Evolutionary conservation across 768 basidiomycete genomes (phyloP).

Genomic region (Tylopilus intermedius): DNA sequence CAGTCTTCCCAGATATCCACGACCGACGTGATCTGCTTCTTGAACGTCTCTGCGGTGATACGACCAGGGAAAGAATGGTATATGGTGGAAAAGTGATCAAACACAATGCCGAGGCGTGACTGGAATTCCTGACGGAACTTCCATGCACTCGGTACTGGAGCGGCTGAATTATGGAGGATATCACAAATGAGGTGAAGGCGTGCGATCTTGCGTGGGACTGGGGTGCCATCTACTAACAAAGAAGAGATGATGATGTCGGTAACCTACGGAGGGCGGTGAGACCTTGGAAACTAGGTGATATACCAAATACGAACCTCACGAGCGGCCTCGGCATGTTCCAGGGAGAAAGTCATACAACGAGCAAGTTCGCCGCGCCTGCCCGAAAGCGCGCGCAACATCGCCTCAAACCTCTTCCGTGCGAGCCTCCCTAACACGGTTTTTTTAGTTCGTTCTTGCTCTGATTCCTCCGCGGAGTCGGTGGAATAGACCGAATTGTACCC

Average conservation of each 20-base stretch:
- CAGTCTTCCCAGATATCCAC: slow-evolving; percentile 98
- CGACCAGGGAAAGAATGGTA: slow-evolving; percentile 94
- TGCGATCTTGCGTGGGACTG: slow-evolving; percentile 96
- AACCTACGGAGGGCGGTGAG: slow-evolving; percentile 46
- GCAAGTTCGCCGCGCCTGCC: slow-evolving; percentile 89
- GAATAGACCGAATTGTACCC: slow-evolving; percentile 87
- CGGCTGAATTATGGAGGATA: slow-evolving; percentile 95
- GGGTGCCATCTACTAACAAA: slow-evolving; percentile 82
- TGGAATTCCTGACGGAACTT: slow-evolving; percentile 96
- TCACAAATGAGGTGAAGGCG: slow-evolving; percentile 95
- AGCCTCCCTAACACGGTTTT: slow-evolving; percentile 76
- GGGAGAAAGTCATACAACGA: slow-evolving; percentile 93
- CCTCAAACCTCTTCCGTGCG: slow-evolving; percentile 81
- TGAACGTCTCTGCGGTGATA: slow-evolving; percentile 95
- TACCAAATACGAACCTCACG: slow-evolving; percentile 58
- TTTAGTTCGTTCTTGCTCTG: slow-evolving; percentile 75
- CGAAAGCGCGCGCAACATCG: slow-evolving; percentile 81
- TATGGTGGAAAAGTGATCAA: slow-evolving; percentile 91
- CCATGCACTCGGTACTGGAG: slow-evolving; percentile 93
- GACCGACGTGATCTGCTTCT: slow-evolving; percentile 82
- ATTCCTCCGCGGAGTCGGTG: slow-evolving; percentile 91
- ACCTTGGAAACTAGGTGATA: neutral
- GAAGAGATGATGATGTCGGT: slow-evolving; percentile 88
- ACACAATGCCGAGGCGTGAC: slow-evolving; percentile 83
- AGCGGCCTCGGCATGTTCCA: slow-evolving; percentile 95